A percentile compares a stretch with the other conserved stretches of the same genome.
phyloP scores from a whole-genome alignment of 108 stramenopile genomes.

The Ochromonas danica region DNA sequence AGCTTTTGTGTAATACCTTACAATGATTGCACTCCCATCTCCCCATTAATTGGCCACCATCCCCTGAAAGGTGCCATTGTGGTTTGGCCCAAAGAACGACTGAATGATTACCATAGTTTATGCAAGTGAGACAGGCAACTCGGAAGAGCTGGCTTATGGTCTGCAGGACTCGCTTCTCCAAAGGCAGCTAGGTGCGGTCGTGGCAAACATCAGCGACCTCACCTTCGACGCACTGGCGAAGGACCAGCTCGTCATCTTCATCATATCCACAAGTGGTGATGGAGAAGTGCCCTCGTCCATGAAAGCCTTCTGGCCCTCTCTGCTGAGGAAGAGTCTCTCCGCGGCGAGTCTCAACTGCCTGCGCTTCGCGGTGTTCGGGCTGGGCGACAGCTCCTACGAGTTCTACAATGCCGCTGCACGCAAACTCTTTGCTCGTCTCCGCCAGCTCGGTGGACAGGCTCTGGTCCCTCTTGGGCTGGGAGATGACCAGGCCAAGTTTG shows the following conservation, averaged over 20 bases:
- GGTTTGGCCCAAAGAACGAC: no score
- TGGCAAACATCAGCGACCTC: no score
- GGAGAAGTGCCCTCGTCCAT: conserved; percentile 6
- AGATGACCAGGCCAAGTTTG: conserved; percentile 19
- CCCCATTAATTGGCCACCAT: no score
- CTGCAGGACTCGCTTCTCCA: no score
- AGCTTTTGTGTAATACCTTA: no score
- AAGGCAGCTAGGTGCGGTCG: no score
- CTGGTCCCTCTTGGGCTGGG: conserved; percentile 6
- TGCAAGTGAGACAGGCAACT: conserved; percentile 10
- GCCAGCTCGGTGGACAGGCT: conserved; percentile 5
- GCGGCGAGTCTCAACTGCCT: background rate
- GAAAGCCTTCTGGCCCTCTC: background rate
- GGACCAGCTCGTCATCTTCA: conserved; percentile 19
- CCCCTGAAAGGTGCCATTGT: no score
- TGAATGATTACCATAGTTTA: no score
- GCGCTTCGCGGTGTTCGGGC: conserved; percentile 25
- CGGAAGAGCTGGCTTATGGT: conserved; percentile 13
- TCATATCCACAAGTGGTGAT: conserved; percentile 30
- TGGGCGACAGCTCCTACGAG: conserved; percentile 26
- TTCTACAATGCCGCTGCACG: conserved; percentile 19
- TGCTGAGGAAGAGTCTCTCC: conserved; percentile 20
- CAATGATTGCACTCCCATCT: no score
- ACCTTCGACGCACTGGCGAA: no score
- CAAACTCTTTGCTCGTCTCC: background rate